Conservation (phyloP, 129 eudicot genomes). For the Chrysanthemum seticuspe region DNA sequence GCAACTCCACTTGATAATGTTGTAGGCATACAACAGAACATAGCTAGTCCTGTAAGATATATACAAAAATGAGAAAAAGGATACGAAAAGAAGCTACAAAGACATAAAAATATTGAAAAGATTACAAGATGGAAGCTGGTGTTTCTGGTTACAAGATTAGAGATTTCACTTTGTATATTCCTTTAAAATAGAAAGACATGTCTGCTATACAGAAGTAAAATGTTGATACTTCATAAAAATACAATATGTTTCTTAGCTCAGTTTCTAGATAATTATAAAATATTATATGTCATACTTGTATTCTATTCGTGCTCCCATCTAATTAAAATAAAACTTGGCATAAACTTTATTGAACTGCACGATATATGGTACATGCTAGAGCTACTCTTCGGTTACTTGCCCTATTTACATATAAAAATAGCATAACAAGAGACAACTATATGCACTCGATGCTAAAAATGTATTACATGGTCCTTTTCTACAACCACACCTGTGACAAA, state of each 20-base stretch:
- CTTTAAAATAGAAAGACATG: background rate
- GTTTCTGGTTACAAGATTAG: slow-evolving; percentile 1
- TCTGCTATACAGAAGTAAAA: slow-evolving; percentile 6
- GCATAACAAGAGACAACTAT: background rate
- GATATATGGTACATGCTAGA: slow-evolving; percentile 7
- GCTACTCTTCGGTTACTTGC: background rate
- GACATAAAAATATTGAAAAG: background rate
- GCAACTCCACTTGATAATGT: slow-evolving; percentile 98
- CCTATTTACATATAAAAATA: background rate
- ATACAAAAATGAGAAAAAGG: slow-evolving; percentile 17
- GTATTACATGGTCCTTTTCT: slow-evolving; percentile 14
- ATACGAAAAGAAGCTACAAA: slow-evolving; percentile 12
- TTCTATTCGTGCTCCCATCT: background rate
- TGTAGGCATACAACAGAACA: slow-evolving; percentile 94
- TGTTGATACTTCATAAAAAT: background rate
- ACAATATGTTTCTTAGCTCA: background rate
- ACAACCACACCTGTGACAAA: slow-evolving; percentile 74
- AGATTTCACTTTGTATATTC: slow-evolving; percentile 10
- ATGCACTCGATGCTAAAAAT: slow-evolving; percentile 13
- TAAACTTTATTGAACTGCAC: slow-evolving; percentile 1
- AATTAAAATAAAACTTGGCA: background rate
- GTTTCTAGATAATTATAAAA: background rate
- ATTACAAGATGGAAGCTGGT: slow-evolving; percentile 9
- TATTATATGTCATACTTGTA: background rate
- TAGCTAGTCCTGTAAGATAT: slow-evolving; percentile 67